Evolutionary conservation across 2,329 filamentous ascomycete species (phyloP), one percentile per base, ranked within the genome.

Genomic region (Aspergillus fumigatus): DNA sequence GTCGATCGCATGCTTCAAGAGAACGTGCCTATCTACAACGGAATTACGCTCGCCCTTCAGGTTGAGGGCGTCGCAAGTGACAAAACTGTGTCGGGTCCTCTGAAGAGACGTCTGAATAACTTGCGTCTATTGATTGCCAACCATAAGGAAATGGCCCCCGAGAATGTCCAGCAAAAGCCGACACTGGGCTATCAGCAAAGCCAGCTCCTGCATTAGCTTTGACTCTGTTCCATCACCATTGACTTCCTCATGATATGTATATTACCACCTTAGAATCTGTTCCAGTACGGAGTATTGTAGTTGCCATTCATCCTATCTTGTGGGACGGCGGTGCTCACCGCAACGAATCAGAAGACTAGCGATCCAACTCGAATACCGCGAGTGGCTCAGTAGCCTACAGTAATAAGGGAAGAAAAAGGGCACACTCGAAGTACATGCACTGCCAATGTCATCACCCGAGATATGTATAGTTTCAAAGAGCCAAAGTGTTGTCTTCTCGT

Each of bases 401-500:
- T 10, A 0, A 35, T 14, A 38, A 48, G 45, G 45, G 23, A 19
- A 40, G 19, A 43, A 27, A 35, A 50, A 50, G 23, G 4, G 4
- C 43, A 23, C 41, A 21, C 50, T 45, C 3, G 27, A 35, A 17
- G 43, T 27, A 27, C 27, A 51, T 8, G 29, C 45, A 19, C 11
- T 50, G 17, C 47, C 21, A 29, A 43, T 23, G 17, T 38, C 19
- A 21, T 21, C 17, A 40, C 6, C 14, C 48, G 26, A 55, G 50
- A 52, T 55, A 48, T 5, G 50, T 26, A 19, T 17, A n/a, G 45
- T 45, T 40, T 57, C 56, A 64, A 14, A 50, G 57, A 53, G 56
- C 82, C 66, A 95, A 71, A 1, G 89, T 92, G 69, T 89, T 85
- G 71, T 95, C 90, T 48, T 86, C 80, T 50, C 84, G 80, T 64